Percentiles rank a stretch among this genome's conserved stretches.
phyloP scores from a whole-genome alignment of 2,329 filamentous ascomycete species.

The Anisogramma anomala region DNA sequence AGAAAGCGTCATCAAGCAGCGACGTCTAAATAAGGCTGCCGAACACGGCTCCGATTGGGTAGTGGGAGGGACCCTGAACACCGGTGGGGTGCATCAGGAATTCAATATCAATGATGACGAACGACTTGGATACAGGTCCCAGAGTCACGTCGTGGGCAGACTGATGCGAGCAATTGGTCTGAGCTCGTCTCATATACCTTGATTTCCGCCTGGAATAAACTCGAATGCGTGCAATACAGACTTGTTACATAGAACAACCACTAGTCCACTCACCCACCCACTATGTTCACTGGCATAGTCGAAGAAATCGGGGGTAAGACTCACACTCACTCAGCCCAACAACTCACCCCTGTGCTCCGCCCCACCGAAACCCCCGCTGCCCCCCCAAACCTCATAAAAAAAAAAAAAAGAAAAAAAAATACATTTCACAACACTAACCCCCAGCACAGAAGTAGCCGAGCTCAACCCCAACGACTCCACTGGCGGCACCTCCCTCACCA shows the following conservation, averaged over 20 bases:
- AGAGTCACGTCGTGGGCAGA: neutral
- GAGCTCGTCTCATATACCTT: too few relatives aligned
- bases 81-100: neutral
- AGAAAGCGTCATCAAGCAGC: too few relatives aligned
- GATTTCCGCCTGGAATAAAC: neutral
- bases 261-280: too few relatives aligned
- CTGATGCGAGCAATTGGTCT: neutral
- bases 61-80: neutral
- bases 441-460: constrained; percentile 61
- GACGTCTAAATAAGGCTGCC: neutral
- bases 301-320: constrained; percentile 81
- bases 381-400: too few relatives aligned
- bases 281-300: constrained; percentile 93
- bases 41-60: neutral
- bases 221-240: too few relatives aligned
- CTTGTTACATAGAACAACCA: too few relatives aligned
- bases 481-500: constrained; percentile 82
- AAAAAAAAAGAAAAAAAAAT: too few relatives aligned
- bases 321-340: constrained; percentile 2
- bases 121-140: neutral
- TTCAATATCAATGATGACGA: neutral
- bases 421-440: constrained; percentile 5
- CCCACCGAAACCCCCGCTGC: neutral
- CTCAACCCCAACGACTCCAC: constrained; percentile 72
- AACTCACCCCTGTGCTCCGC: too few relatives aligned